Base-by-base conservation (phyloP, 2,329 filamentous ascomycete genomes). In the Verruconis gallopava region DNA sequence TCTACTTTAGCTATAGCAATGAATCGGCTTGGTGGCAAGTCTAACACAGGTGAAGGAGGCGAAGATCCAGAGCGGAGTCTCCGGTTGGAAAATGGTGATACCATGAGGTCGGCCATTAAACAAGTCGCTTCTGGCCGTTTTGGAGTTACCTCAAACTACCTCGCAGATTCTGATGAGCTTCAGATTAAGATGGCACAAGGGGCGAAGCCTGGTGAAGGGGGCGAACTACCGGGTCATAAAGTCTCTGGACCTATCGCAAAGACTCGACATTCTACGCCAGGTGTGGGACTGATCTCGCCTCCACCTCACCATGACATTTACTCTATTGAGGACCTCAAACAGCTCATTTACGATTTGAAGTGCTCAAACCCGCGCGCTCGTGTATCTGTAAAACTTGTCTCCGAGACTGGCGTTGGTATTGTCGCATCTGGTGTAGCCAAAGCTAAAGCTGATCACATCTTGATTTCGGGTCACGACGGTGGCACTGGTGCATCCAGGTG, bases 151-250 rank as follows among this genome's bases (percentile, higher is more conserved):
- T 91, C 85, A 45, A 84, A 85, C 58, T 96, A 95, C 59, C 76
- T 96, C 13, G 85, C 88, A 38, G 89, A 96, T 61, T 85, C 89
- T 14, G 89, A 96, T 56, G 88, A 96, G 66, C 71, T 96, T 36
- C 89, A 96, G 63, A 96, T 96, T 67, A 96, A 96, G 75, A 96
- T 96, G 89, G 89, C 89, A 6, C 89, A 96, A 66, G 89, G 89
- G 60, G 89, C 89, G 48, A 96, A 96, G 74, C 89, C 89, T 44
- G 89, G 89, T 64, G 89, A 96, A 64, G 89, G 89, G 69, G 89
- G 89, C 73, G 89, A 96, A 64, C 76, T 96, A 56, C 89, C 89
- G 38, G 89, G 89, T 32, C 86, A 95, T 72, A 96, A 96, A 68
- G 89, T 96, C 20, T 91, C 88, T 47, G 84, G 84, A 56, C 84